Percentiles rank a stretch among this genome's conserved stretches.
These are phyloP conservation scores for Scutellaria galericulata DNA, from an alignment of 257 asterid species.

Conservation along the genomic window DNA sequence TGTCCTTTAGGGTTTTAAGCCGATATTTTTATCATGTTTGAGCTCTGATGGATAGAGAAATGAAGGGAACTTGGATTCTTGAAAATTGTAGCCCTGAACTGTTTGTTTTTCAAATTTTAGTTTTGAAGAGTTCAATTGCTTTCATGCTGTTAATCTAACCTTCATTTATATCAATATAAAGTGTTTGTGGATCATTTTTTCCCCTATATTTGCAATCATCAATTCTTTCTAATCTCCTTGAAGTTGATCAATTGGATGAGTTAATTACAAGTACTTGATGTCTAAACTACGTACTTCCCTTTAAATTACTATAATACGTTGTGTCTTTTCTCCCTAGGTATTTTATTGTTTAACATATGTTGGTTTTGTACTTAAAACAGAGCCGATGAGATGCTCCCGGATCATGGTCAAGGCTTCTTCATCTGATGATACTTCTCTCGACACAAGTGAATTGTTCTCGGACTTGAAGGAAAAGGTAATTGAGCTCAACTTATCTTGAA, in stretches of 20 bases:
- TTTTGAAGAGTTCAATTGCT: background rate
- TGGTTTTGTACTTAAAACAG: slow-evolving; percentile 44
- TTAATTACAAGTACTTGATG: background rate
- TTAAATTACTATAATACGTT: background rate
- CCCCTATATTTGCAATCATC: background rate
- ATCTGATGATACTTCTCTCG: slow-evolving; percentile 76
- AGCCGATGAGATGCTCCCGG: slow-evolving; percentile 50
- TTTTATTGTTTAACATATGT: slow-evolving; percentile 16
- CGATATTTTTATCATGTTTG: background rate
- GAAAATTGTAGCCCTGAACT: background rate
- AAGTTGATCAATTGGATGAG: background rate
- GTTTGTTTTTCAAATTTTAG: background rate
- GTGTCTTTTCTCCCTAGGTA: background rate
- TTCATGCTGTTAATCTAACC: background rate
- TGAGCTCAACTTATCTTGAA: background rate
- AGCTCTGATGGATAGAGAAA: background rate
- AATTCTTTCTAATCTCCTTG: background rate
- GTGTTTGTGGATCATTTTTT: background rate
- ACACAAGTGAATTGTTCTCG: slow-evolving; percentile 61
- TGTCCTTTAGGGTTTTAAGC: background rate
- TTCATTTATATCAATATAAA: no score
- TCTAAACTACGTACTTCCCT: background rate
- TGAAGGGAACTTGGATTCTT: slow-evolving; percentile 9
- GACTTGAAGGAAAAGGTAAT: slow-evolving; percentile 89
- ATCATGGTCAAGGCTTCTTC: slow-evolving; percentile 77